phyloP scores from a whole-genome alignment of 163 green algal genomes.

The Scenedesmus sp. region DNA sequence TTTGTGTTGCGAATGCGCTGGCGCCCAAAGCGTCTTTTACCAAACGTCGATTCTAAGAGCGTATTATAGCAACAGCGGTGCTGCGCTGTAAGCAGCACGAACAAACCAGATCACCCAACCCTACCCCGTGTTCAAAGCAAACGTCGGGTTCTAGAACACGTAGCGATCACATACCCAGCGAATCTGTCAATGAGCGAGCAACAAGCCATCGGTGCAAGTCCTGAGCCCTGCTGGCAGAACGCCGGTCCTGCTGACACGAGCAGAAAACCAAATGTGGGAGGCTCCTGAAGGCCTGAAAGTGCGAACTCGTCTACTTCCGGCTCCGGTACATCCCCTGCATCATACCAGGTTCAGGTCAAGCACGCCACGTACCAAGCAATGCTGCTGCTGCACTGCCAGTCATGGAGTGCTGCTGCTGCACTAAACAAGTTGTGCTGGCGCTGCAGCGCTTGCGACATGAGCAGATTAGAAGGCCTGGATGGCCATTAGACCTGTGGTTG shows the following conservation, averaged over 20 bases:
- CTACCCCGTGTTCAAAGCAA: not conserved
- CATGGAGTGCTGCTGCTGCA: no score
- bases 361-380: no score
- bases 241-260: no score
- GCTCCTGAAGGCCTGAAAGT: not conserved
- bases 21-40: not conserved
- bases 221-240: constrained; percentile 5
- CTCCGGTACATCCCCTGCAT: no score
- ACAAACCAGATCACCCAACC: not conserved
- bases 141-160: not conserved
- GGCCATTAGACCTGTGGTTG: not conserved
- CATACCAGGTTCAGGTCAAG: no score
- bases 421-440: not conserved
- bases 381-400: no score
- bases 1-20: not conserved
- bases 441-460: not conserved
- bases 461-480: no score
- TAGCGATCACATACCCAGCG: not conserved
- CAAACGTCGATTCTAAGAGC: not conserved
- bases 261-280: not conserved
- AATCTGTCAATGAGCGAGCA: not conserved
- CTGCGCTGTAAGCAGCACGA: not conserved
- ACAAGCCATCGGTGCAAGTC: not conserved
- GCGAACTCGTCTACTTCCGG: no score
- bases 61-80: not conserved